These are phyloP conservation scores for Thielaviopsis ethacetica DNA, from an alignment of 2,329 filamentous ascomycete genomes.

Conservation along the genomic window DNA sequence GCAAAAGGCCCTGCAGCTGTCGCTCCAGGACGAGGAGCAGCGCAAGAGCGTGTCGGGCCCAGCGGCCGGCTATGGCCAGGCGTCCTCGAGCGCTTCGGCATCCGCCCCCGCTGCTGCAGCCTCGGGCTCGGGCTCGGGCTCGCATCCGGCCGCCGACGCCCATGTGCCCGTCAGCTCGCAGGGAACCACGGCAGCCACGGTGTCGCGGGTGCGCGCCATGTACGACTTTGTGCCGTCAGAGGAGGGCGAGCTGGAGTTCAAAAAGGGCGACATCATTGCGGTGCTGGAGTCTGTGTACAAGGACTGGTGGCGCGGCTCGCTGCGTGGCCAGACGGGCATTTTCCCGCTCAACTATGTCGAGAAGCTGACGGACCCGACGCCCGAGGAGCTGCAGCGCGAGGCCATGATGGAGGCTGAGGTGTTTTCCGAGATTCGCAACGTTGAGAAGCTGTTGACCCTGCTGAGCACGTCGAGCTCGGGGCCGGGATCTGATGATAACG, in stretches of 20 bases:
- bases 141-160: slow-evolving; percentile 14
- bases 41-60: slow-evolving; percentile 33
- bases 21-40: slow-evolving; percentile 69
- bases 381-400: slow-evolving; percentile 85
- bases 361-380: slow-evolving; percentile 86
- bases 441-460: slow-evolving; percentile 62
- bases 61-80: slow-evolving; percentile 13
- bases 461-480: slow-evolving; percentile 74
- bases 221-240: slow-evolving; percentile 94
- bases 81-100: slow-evolving; percentile 22
- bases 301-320: slow-evolving; percentile 96
- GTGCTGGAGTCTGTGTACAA: slow-evolving; percentile 97
- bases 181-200: slow-evolving; percentile 88
- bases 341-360: slow-evolving; percentile 98
- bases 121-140: slow-evolving; percentile 14
- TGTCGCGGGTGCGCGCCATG: slow-evolving; percentile 81
- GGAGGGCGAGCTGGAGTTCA: slow-evolving; percentile 85
- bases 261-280: slow-evolving; percentile 92
- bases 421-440: slow-evolving; percentile 48
- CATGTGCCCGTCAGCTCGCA: slow-evolving; percentile 41
- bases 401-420: slow-evolving; percentile 79
- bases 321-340: slow-evolving; percentile 89
- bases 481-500: slow-evolving; percentile 76
- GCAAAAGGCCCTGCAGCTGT: slow-evolving; percentile 87
- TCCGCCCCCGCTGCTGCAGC: slow-evolving; percentile 17